These are phyloP conservation scores for Citrullus mucosospermus DNA, from an alignment of 306 rosid species.

Conservation along the genomic window DNA sequence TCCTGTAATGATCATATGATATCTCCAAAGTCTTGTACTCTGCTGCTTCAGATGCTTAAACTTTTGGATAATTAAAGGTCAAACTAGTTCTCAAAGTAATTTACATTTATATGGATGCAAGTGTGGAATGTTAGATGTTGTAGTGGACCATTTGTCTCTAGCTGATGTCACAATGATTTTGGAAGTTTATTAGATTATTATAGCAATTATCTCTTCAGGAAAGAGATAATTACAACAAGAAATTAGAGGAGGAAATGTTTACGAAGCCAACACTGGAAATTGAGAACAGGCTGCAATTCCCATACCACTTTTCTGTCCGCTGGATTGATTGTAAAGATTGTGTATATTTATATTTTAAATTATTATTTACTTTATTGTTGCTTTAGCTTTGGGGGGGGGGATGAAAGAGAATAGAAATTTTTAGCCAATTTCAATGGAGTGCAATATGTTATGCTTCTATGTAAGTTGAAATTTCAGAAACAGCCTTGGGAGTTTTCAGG, in stretches of 20 bases:
- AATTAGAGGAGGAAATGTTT: background rate
- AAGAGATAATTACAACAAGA: background rate
- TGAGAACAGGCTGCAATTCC: background rate
- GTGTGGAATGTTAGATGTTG: background rate
- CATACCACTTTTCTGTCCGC: background rate
- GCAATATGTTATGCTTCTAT: background rate
- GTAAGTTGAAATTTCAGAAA: background rate
- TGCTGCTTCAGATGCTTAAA: background rate
- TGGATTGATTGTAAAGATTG: background rate
- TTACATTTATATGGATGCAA: background rate
- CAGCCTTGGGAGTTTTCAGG: constrained; percentile 27
- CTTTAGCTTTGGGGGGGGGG: background rate
- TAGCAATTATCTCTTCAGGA: background rate
- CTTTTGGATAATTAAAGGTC: background rate
- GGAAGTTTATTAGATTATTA: background rate
- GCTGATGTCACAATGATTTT: background rate
- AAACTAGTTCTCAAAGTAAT: background rate
- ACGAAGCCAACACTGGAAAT: background rate
- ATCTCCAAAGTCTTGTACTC: background rate
- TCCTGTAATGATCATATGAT: background rate
- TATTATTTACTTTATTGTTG: background rate
- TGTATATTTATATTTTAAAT: background rate
- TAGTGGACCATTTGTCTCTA: background rate
- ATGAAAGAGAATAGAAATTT: background rate
- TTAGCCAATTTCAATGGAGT: background rate